Evolutionary conservation across 352 stramenopile species (phyloP), one percentile per base, ranked within the genome.

Genomic region (Aphanomyces astaci): DNA sequence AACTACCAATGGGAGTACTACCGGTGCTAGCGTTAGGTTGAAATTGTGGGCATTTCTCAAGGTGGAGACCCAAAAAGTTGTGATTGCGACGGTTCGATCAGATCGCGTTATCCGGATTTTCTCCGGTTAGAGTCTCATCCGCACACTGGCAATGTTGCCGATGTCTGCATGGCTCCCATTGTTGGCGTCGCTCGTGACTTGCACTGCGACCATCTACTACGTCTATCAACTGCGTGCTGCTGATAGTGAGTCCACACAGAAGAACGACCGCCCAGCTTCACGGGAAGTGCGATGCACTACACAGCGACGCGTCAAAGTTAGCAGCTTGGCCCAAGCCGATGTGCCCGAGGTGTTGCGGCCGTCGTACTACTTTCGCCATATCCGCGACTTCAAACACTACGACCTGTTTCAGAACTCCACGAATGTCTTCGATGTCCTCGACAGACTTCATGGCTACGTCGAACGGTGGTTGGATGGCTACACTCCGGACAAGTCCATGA

Each of bases 391-490:
- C 43, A 75, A 79, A 30, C 82, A 92, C 63, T 57, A 57, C 4
- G 71, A 67, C 0, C 52, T 92, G 11, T 89, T 92, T 57, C 69
- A 81, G 17, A 72, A 71, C 19, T 86, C 79, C 67, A 71, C 70
- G n/a, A 78, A 84, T 39, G 82, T 92, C 0, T 78, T 90, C 11
- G 74, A 73, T 0, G 75, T 82, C n/a, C 68, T 92, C 19, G 79
- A 89, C 64, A 74, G 72, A 32, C 86, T 92, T 63, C 80, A 80
- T 33, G 66, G 73, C 40, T 92, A 92, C 66, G 60, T 85, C 30
- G 36, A 66, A 9, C 71, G 66, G 24, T 90, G 84, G 72, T 85
- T 92, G 40, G 32, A 36, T 30, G 60, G 66, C 28, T 53, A 52
- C 17, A 15, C 31, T 24, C 54, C 53, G 2, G 51, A 45, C n/a